Conservation (phyloP, 2,329 filamentous ascomycete species). For the Aspergillus luchuensis region DNA sequence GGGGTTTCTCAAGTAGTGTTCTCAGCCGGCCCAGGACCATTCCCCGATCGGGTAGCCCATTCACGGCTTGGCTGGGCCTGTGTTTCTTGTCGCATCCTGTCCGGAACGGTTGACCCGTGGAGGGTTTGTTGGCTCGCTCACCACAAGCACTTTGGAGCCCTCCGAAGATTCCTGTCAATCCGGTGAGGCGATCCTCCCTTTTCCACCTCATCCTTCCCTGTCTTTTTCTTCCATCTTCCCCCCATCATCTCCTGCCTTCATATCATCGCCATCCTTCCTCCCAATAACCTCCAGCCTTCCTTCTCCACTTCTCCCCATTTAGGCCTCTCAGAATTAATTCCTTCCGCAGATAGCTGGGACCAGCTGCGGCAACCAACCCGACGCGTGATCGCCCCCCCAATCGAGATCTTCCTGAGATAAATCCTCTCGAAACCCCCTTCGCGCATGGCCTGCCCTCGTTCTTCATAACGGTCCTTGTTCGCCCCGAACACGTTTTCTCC, state of each 20-base stretch:
- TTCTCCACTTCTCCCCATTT: constrained; percentile 9
- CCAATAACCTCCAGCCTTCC: constrained; percentile 11
- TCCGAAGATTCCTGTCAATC: constrained; percentile 22
- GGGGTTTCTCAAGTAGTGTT: not conserved
- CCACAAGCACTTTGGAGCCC: constrained; percentile 19
- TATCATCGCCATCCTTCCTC: constrained; percentile 16
- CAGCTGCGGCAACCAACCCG: constrained; percentile 14
- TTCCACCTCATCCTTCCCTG: constrained; percentile 8
- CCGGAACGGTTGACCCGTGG: constrained; percentile 18
- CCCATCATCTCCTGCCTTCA: constrained; percentile 11
- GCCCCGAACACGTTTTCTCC: constrained; percentile 13
- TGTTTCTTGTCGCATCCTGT: constrained; percentile 12
- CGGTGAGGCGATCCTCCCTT: constrained; percentile 20
- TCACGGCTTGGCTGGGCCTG: constrained; percentile 10
- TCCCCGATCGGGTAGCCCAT: constrained; percentile 5
- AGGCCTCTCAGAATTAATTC: constrained; percentile 18
- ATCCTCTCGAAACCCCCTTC: constrained; percentile 8
- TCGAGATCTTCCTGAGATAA: constrained; percentile 12
- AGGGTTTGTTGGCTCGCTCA: constrained; percentile 23
- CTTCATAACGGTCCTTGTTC: constrained; percentile 16
- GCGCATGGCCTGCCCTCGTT: constrained; percentile 22
- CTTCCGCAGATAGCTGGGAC: constrained; percentile 15
- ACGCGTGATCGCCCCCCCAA: constrained; percentile 23
- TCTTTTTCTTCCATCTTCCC: constrained; percentile 11
- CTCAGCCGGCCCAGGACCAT: constrained; percentile 4